phyloP scores from a whole-genome alignment of 1,284 basidiomycete species.

The Irpex rosettiformis region DNA sequence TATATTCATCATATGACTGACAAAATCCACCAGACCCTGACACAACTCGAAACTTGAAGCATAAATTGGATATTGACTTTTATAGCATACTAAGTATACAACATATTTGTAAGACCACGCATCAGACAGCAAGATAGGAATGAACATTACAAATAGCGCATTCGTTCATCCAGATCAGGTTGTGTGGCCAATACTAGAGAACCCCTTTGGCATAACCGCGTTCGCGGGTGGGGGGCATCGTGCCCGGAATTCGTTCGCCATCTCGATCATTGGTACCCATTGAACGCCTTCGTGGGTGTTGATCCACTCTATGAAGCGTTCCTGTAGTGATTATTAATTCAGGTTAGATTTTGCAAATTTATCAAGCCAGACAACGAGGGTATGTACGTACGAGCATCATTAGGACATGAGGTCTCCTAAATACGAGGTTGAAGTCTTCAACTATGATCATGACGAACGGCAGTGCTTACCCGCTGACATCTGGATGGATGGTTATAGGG shows the following conservation, averaged over 20 bases:
- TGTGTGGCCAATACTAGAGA: too few species aligned
- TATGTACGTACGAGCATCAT: slow-evolving; percentile 62
- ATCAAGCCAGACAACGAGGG: too few species aligned
- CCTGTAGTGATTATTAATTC: slow-evolving; percentile 36
- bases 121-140: too few species aligned
- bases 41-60: too few species aligned
- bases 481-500: slow-evolving; percentile 76
- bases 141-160: too few species aligned
- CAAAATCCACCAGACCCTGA: too few species aligned
- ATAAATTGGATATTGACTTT: too few species aligned
- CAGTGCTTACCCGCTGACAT: slow-evolving; percentile 61
- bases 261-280: slow-evolving; percentile 72
- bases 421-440: neutral
- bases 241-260: slow-evolving; percentile 50
- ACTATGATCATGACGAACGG: neutral
- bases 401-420: slow-evolving; percentile 53
- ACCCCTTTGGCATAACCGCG: slow-evolving; percentile 44
- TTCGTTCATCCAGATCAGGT: too few species aligned
- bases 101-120: too few species aligned
- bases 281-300: slow-evolving; percentile 70
- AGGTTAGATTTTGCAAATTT: too few species aligned
- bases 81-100: too few species aligned
- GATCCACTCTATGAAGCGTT: slow-evolving; percentile 78
- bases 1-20: too few species aligned
- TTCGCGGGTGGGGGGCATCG: slow-evolving; percentile 26